Evolutionary conservation across 352 stramenopile species (phyloP).

Genomic region (Globisporangium ultimum): DNA sequence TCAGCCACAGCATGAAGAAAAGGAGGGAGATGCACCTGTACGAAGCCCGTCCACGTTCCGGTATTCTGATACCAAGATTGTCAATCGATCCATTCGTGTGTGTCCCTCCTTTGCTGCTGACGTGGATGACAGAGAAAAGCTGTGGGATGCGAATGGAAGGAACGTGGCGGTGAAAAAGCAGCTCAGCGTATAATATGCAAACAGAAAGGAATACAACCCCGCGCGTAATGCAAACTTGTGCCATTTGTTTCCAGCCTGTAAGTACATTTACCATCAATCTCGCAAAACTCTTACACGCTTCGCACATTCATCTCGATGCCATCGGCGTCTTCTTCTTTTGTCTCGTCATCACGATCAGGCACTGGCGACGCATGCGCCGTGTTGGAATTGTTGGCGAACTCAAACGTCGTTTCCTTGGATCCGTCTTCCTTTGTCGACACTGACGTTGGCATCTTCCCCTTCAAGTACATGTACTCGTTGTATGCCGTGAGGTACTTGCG

Average conservation of each 20-base stretch:
- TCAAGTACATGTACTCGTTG: conserved; percentile 83
- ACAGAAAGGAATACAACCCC: too few species aligned
- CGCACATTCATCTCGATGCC: conserved; percentile 32
- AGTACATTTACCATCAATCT: too few species aligned
- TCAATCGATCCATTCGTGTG: too few species aligned
- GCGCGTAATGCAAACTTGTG: too few species aligned
- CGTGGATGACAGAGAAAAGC: conserved; percentile 7
- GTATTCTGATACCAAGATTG: too few species aligned
- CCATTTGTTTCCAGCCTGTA: too few species aligned
- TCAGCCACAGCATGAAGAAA: conserved; percentile 10
- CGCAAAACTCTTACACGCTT: conserved; percentile 18
- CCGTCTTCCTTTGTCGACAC: conserved; percentile 50
- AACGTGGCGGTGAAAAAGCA: conserved; percentile 28
- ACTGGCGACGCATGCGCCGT: conserved; percentile 20
- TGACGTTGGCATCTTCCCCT: conserved; percentile 66
- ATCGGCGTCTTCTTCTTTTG: conserved; percentile 29
- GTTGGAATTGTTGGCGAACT: conserved; percentile 63
- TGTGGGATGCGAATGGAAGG: conserved; percentile 61
- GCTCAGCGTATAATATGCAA: background rate
- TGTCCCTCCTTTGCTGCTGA: too few species aligned
- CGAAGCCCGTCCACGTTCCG: background rate
- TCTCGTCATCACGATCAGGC: conserved; percentile 15
- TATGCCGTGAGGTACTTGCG: conserved; percentile 78
- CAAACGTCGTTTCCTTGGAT: conserved; percentile 71
- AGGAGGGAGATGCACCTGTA: conserved; percentile 6